Conservation (phyloP, 1,284 basidiomycete genomes). For the Sutorius eximius region DNA sequence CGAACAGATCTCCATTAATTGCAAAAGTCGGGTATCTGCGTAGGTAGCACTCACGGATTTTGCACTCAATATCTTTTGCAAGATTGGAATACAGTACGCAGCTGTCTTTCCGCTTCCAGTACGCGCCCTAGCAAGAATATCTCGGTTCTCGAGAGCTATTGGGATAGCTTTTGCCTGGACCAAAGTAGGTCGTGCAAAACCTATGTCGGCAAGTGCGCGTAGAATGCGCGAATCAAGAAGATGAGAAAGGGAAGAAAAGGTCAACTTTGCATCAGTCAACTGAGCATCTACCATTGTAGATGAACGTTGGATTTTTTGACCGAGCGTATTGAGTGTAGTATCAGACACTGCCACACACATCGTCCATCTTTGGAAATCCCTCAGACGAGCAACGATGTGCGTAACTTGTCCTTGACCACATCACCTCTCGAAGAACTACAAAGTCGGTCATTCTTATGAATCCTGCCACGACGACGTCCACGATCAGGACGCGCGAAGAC, state of each 20-base stretch:
- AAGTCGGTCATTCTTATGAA: neutral
- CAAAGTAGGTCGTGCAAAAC: conserved; percentile 80
- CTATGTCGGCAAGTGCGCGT: conserved; percentile 76
- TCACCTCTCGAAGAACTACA: no score
- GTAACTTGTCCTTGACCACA: neutral
- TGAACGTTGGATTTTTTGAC: neutral
- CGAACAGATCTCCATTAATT: neutral
- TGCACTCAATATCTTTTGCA: conserved; percentile 84
- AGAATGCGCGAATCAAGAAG: conserved; percentile 76
- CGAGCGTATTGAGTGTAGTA: neutral
- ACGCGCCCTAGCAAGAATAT: conserved; percentile 91
- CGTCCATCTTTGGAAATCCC: neutral
- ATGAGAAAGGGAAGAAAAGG: conserved; percentile 69
- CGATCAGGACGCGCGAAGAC: conserved; percentile 23
- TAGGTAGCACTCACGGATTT: conserved; percentile 67
- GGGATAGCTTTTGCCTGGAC: conserved; percentile 84
- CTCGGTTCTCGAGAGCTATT: conserved; percentile 84
- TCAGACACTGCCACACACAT: neutral
- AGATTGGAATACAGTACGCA: conserved; percentile 89
- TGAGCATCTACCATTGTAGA: conserved; percentile 17
- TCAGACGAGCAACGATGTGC: neutral
- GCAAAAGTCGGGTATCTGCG: neutral
- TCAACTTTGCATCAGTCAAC: conserved; percentile 47
- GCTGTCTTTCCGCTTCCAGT: conserved; percentile 98
- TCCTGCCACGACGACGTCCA: conserved; percentile 8